Evolutionary conservation across 805 yeast genomes (phyloP), one percentile per base, ranked within the genome.

Genomic region (Teunomyces cretensis): DNA sequence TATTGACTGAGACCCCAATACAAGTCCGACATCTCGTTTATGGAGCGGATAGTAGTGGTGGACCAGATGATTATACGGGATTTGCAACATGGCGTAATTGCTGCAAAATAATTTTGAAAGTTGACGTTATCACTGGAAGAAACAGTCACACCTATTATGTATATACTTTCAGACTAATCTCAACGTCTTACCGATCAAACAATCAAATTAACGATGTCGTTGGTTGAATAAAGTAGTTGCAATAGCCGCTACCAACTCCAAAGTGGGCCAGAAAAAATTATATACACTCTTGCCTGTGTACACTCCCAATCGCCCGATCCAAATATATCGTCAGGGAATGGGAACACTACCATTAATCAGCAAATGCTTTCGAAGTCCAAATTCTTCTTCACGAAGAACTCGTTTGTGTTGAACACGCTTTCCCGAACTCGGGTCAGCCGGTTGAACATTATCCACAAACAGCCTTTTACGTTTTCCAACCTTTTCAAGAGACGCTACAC

Each of bases 381-480:
- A 68, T 79, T 80, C 62, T 81, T 77, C 68, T 82, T 83, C 61
- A 70, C 81, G 49, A 73, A 70, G 57, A 83, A 82, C 63, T 55
- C 77, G 3, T 64, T 78, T 17, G 75, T 80, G 30, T 56, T 75
- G 47, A 64, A 62, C 48, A 67, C 57, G 9, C 47, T 65, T 22
- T 49, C 58, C 3, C 61, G 52, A 43, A 53, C 57, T 33, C 54
- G 55, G 31, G 55, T 51, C 15, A 42, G 49, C 16, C 44, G 62
- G 24, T 45, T 55, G 13, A 49, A 54, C 27, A 46, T 57, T 9
- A 54, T 44, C n/a, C 52, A 55, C 11, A 42, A 35, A n/a, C 24
- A 35, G 16, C 15, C 28, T 9, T 14, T 39, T 13, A 9, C 13
- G 9, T 39, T 39, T 17, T 35, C 38, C 28, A 35, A 35, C 12